Evolutionary conservation across 805 yeast genomes (phyloP).

Genomic region (Cyberlindnera euphorbiae): DNA sequence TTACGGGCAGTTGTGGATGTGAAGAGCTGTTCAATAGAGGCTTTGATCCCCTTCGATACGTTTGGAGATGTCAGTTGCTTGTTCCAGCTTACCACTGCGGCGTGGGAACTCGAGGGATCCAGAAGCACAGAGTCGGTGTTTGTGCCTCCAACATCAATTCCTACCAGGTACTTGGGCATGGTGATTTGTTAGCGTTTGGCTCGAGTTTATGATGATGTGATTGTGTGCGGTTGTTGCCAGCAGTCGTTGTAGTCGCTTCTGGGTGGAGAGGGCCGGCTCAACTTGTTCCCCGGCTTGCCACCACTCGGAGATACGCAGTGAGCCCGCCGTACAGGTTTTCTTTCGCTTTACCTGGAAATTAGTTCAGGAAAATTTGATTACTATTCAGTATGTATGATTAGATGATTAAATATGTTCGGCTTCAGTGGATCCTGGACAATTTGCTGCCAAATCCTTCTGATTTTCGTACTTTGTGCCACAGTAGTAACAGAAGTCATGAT

Average conservation of each 20-base stretch:
- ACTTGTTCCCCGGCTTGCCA: too few relatives aligned
- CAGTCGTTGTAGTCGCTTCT: too few relatives aligned
- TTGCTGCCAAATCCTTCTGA: conserved; percentile 33
- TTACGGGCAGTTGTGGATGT: conserved; percentile 18
- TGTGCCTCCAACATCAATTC: conserved; percentile 51
- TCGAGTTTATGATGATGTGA: too few relatives aligned
- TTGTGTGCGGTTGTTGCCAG: too few relatives aligned
- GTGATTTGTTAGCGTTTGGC: background rate
- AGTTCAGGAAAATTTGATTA: too few relatives aligned
- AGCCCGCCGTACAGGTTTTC: too few relatives aligned
- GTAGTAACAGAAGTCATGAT: conserved; percentile 42
- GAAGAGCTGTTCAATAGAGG: conserved; percentile 33
- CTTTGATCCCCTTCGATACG: conserved; percentile 38
- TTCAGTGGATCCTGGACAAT: conserved; percentile 47
- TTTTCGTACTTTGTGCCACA: conserved; percentile 41
- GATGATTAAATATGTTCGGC: conserved; percentile 33
- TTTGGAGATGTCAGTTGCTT: conserved; percentile 41
- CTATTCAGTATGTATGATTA: too few relatives aligned
- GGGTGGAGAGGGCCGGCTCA: too few relatives aligned
- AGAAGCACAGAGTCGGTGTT: conserved; percentile 45
- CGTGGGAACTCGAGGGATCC: conserved; percentile 29
- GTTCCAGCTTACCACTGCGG: conserved; percentile 38
- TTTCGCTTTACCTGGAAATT: too few relatives aligned
- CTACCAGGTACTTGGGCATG: conserved; percentile 30
- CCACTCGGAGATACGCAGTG: too few relatives aligned